Percentiles rank a stretch among this genome's conserved stretches.
These are phyloP conservation scores for Entomortierella chlamydospora DNA, from an alignment of 192 early-diverging fungal genomes.

Conservation along the genomic window DNA sequence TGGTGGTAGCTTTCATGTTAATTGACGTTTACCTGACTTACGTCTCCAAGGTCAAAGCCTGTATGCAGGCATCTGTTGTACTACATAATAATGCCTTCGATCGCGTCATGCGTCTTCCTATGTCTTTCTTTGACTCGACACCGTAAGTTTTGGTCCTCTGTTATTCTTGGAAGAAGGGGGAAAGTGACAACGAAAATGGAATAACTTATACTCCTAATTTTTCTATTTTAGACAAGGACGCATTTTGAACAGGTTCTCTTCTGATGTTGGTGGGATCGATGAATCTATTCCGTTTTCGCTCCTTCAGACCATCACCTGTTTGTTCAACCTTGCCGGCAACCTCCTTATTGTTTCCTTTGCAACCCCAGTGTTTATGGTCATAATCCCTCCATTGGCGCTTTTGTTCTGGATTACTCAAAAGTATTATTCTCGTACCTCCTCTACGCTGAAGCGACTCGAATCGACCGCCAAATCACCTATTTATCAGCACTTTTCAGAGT, in stretches of 20 bases:
- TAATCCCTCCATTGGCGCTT: conserved; percentile 25
- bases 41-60: conserved; percentile 10
- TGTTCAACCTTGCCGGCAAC: conserved; percentile 60
- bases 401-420: conserved; percentile 68
- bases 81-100: conserved; percentile 55
- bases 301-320: conserved; percentile 60
- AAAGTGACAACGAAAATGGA: too few relatives aligned
- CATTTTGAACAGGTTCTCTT: conserved; percentile 86
- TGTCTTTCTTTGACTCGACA: conserved; percentile 74
- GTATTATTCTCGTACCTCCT: conserved; percentile 75
- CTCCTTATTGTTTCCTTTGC: conserved; percentile 70
- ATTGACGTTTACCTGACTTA: conserved; percentile 1
- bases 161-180: too few relatives aligned
- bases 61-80: conserved; percentile 24
- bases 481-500: conserved; percentile 84
- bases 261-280: conserved; percentile 86
- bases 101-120: conserved; percentile 61
- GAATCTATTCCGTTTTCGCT: conserved; percentile 60
- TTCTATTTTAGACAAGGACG: conserved; percentile 24
- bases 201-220: too few relatives aligned
- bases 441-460: conserved; percentile 87
- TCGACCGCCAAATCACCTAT: conserved; percentile 76
- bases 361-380: conserved; percentile 30
- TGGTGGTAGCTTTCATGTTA: conserved; percentile 23
- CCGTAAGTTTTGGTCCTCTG: neutral